Evolutionary conservation across 192 early-diverging fungal genomes (phyloP).

Genomic region (Jimgerdemannia lactiflua): DNA sequence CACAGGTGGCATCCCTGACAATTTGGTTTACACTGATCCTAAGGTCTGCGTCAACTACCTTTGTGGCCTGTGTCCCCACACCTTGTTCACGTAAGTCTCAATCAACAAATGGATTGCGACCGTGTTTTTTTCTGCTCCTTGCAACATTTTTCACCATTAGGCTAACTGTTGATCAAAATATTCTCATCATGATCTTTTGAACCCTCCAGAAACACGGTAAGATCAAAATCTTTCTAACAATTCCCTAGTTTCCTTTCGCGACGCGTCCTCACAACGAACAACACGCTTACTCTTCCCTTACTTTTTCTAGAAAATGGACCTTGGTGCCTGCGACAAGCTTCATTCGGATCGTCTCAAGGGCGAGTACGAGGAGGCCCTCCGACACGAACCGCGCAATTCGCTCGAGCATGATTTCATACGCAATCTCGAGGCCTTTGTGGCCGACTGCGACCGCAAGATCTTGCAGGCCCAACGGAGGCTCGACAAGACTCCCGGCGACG

Average conservation of each 20-base stretch:
- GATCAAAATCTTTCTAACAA: no score
- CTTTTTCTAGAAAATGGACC: constrained; percentile 42
- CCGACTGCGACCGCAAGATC: constrained; percentile 50
- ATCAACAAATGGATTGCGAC: no score
- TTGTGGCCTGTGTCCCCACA: constrained; percentile 48
- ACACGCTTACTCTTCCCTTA: constrained; percentile 1
- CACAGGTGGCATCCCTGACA: constrained; percentile 34
- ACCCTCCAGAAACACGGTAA: no score
- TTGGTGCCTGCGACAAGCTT: constrained; percentile 43
- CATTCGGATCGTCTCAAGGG: constrained; percentile 47
- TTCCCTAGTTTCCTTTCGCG: no score
- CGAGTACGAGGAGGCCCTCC: constrained; percentile 40
- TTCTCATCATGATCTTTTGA: no score
- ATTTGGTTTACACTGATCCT: constrained; percentile 33
- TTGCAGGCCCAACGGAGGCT: constrained; percentile 38
- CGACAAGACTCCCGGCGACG: constrained; percentile 50
- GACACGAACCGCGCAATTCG: constrained; percentile 18
- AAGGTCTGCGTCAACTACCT: constrained; percentile 44
- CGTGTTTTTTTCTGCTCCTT: no score
- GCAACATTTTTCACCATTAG: no score
- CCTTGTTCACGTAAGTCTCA: constrained; percentile 38
- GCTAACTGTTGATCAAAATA: no score
- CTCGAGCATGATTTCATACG: constrained; percentile 33
- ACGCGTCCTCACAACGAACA: no score
- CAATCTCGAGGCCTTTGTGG: constrained; percentile 38